Evolutionary conservation across 1,139 yeast genomes (phyloP).

Genomic region (Geotrichum siamense): DNA sequence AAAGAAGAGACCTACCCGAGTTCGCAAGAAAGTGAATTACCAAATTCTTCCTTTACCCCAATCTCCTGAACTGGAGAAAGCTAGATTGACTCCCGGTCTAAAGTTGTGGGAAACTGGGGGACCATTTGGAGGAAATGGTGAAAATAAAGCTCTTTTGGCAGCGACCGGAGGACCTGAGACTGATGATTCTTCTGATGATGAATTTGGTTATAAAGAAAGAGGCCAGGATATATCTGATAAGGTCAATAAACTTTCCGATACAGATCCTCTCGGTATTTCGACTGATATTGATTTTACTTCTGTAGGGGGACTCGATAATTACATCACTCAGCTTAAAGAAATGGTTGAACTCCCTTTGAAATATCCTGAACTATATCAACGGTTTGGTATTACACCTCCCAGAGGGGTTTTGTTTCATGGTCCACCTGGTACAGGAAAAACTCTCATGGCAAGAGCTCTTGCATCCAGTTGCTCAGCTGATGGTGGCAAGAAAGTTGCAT

Average conservation of each 20-base stretch:
- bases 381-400: conserved; percentile 89
- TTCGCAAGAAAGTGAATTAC: conserved; percentile 74
- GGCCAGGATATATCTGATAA: conserved; percentile 35
- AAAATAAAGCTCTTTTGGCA: conserved; percentile 25
- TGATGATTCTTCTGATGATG: conserved; percentile 60
- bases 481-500: conserved; percentile 67
- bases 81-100: conserved; percentile 9
- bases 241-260: conserved; percentile 72
- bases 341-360: conserved; percentile 90
- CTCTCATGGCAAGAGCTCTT: conserved; percentile 92
- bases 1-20: conserved; percentile 60
- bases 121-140: conserved; percentile 58
- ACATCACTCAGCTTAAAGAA: conserved; percentile 85
- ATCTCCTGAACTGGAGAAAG: conserved; percentile 31
- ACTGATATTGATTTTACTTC: conserved; percentile 83
- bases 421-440: conserved; percentile 98
- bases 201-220: conserved; percentile 32
- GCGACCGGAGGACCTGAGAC: conserved; percentile 51
- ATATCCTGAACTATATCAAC: conserved; percentile 88
- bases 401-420: conserved; percentile 97
- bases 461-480: conserved; percentile 91
- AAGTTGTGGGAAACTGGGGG: conserved; percentile 30
- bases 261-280: conserved; percentile 92
- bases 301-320: conserved; percentile 87
- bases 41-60: conserved; percentile 77